Conservation (phyloP, 371 early-diverging fungal genomes). For the Catenaria anguillulae region DNA sequence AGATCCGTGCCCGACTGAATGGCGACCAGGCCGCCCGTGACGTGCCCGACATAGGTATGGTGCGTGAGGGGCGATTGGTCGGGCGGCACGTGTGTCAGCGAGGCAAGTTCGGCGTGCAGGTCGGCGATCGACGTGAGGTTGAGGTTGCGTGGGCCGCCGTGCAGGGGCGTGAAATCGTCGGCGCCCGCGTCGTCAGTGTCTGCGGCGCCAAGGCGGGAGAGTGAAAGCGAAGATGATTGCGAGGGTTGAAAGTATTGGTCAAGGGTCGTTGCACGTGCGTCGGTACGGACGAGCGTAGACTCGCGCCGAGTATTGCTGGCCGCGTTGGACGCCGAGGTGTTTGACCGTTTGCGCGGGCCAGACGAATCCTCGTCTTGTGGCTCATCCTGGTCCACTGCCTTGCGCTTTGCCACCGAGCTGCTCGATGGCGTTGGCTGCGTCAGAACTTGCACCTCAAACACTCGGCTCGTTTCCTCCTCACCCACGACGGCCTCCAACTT, state of each 20-base stretch:
- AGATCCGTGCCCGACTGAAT: neutral
- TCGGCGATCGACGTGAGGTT: neutral
- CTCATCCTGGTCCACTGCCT: too few relatives aligned
- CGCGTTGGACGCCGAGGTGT: neutral
- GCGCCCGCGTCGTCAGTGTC: slow-evolving; percentile 3
- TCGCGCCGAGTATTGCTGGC: neutral
- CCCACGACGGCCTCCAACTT: too few relatives aligned
- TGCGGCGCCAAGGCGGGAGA: too few relatives aligned
- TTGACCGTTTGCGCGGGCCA: too few relatives aligned
- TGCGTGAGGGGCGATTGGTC: neutral
- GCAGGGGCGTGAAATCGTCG: neutral
- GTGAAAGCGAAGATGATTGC: too few relatives aligned
- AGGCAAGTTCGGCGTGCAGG: neutral
- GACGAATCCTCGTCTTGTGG: neutral
- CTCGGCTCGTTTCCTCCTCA: too few relatives aligned
- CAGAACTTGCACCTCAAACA: too few relatives aligned
- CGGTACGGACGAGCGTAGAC: neutral
- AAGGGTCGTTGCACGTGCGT: neutral
- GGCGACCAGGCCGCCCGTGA: neutral
- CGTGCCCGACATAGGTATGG: neutral
- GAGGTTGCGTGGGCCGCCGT: neutral
- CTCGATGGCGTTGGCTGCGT: neutral
- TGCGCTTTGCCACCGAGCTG: neutral
- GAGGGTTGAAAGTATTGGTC: neutral
- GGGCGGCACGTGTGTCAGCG: neutral